These are phyloP conservation scores for Anisodus tanguticus DNA, from an alignment of 257 asterid genomes.

Conservation along the genomic window DNA sequence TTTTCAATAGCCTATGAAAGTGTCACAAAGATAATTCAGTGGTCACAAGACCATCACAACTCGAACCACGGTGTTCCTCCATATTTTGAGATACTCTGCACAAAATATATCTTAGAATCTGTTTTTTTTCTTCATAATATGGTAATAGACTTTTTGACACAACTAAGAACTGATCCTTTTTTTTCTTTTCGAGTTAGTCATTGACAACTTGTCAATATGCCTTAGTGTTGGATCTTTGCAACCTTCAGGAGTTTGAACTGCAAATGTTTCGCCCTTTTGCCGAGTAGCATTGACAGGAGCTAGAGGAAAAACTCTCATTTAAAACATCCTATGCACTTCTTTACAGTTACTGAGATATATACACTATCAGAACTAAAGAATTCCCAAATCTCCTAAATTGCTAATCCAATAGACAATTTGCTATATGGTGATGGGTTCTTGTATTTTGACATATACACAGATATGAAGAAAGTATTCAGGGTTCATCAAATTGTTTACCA, in stretches of 20 bases:
- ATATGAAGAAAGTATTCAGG: constrained; percentile 95
- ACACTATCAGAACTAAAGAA: constrained; percentile 29
- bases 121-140: not conserved
- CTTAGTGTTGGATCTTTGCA: not conserved
- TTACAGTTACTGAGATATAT: not conserved
- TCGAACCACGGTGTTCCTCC: not conserved
- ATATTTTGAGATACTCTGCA: not conserved
- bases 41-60: not conserved
- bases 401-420: constrained; percentile 12
- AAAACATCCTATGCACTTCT: constrained; percentile 5
- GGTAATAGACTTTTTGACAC: not conserved
- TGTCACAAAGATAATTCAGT: not conserved
- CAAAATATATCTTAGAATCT: not conserved
- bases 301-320: not conserved
- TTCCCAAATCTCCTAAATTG: not conserved
- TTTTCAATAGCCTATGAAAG: not conserved
- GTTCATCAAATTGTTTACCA: constrained; percentile 86
- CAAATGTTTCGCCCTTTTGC: not conserved
- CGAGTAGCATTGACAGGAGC: constrained; percentile 9
- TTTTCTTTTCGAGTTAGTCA: no score
- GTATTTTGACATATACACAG: constrained; percentile 71
- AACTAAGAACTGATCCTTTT: no score
- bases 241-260: not conserved
- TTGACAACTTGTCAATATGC: no score
- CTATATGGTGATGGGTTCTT: constrained; percentile 48